Base-by-base conservation (phyloP, 1,284 basidiomycete species). In the Austroboletus novae-zelandiae region DNA sequence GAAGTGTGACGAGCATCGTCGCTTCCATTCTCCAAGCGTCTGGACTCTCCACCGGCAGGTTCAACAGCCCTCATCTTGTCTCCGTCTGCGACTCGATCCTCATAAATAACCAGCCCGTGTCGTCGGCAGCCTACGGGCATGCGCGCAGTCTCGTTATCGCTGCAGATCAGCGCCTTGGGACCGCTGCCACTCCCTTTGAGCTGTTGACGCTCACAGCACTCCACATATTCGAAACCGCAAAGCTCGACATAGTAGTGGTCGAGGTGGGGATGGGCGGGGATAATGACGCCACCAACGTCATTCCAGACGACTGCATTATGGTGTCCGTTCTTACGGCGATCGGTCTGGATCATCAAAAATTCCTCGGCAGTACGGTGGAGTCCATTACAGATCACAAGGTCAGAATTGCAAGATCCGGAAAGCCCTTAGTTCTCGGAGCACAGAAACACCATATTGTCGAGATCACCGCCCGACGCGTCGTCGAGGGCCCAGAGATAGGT, bases 241-340 rank as follows among this genome's bases (percentile, higher is more conserved):
- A 72, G 18, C 77, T 95, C 1, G 94, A 98, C 61, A 67, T 98
- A 15, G 86, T 90, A 42, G 80, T 99, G 5, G 72, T 98, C 45
- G 96, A 99, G 71, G 96, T 95, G 9, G 97, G 96, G 0, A 86
- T 99, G 84, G 97, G 96, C 0, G 97, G 97, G 0, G 76, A 83
- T 4, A 72, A 89, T 47, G 97, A 99, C 66, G 95, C 96, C 17
- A 99, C 97, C 2, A 99, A 99, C 65, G 80, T 91, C 45, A 82
- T 97, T 14, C 78, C 85, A 0, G 79, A 86, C 42, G 74, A 80
- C 3, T 75, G 78, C 50, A 79, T 94, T 47, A 71, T 95, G 18
- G 84, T 87, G 2, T 94, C 91, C 31, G 86, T 86, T 15, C 76
- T 99, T 31, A 91, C 93, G 0, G 74, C 86, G 2, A 90, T 99